Evolutionary conservation across 768 basidiomycete genomes (phyloP).

Genomic region (Lentinula raphanica): DNA sequence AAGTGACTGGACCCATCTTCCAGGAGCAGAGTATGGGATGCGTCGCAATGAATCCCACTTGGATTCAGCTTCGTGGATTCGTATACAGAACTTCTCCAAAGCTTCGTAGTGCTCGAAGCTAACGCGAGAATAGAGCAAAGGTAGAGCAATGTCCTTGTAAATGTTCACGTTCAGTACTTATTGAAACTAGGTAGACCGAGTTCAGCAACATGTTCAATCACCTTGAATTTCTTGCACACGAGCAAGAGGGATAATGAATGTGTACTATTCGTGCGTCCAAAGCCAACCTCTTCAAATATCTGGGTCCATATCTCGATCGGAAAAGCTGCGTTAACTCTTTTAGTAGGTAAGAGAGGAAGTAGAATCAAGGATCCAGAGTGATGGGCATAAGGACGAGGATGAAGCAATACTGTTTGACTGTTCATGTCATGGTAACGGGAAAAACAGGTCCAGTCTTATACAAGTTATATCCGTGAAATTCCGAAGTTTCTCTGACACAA

Average conservation of each 20-base stretch:
- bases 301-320: conserved; percentile 70
- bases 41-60: conserved; percentile 87
- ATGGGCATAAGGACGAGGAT: conserved; percentile 62
- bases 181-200: background rate
- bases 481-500: too few species aligned
- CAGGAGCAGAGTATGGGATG: conserved; percentile 82
- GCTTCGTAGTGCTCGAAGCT: conserved; percentile 34
- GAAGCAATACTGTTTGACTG: conserved; percentile 33
- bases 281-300: conserved; percentile 40
- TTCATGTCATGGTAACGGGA: conserved; percentile 3
- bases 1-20: conserved; percentile 76
- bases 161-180: background rate
- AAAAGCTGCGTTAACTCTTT: conserved; percentile 45
- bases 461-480: background rate
- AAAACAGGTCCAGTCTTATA: background rate
- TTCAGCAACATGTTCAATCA: conserved; percentile 16
- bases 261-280: conserved; percentile 14
- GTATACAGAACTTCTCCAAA: conserved; percentile 54
- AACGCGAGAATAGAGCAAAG: conserved; percentile 59
- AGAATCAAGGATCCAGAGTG: conserved; percentile 56
- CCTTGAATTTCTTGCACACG: conserved; percentile 45
- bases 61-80: conserved; percentile 58
- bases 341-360: conserved; percentile 61
- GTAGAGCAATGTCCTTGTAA: conserved; percentile 56
- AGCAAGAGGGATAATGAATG: conserved; percentile 31